A percentile compares a stretch with the other conserved stretches of the same genome.
Evolutionary conservation across 352 stramenopile species (phyloP).

Genomic region (Ophiocytium majus): DNA sequence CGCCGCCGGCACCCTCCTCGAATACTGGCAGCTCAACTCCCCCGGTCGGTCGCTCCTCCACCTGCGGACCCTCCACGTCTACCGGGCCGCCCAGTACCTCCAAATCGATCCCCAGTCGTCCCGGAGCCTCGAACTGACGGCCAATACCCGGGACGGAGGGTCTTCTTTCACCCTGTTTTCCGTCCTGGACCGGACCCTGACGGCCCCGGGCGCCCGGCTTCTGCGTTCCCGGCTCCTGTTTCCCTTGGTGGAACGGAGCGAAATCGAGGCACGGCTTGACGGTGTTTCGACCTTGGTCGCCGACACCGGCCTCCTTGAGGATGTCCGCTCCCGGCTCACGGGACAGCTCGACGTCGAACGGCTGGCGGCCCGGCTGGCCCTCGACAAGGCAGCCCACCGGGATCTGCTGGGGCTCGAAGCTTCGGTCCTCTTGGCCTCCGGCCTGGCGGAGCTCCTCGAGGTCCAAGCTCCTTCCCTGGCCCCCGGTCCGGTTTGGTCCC

Average conservation of each 20-base stretch:
- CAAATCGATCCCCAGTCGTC: conserved; percentile 11
- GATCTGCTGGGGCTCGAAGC: neutral
- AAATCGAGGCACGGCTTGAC: neutral
- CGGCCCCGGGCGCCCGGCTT: neutral
- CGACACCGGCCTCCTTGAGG: neutral
- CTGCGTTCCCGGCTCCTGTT: neutral
- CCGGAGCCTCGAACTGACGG: neutral
- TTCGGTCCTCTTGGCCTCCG: neutral
- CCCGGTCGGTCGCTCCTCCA: too few species aligned
- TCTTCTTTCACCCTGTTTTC: neutral
- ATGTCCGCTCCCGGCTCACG: neutral
- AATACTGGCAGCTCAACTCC: too few species aligned
- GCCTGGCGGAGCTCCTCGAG: neutral
- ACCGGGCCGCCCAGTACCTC: too few species aligned
- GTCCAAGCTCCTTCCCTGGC: too few species aligned
- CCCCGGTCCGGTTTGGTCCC: too few species aligned
- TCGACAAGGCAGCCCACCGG: neutral
- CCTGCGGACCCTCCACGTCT: too few species aligned
- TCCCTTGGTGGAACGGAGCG: neutral
- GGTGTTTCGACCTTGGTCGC: neutral
- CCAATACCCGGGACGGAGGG: neutral
- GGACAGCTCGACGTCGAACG: neutral
- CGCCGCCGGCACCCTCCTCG: too few species aligned
- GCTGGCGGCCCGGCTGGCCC: neutral
- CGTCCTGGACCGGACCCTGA: neutral